Base-by-base conservation (phyloP, 164 flowering plant species). In the Aristolochia californica region DNA sequence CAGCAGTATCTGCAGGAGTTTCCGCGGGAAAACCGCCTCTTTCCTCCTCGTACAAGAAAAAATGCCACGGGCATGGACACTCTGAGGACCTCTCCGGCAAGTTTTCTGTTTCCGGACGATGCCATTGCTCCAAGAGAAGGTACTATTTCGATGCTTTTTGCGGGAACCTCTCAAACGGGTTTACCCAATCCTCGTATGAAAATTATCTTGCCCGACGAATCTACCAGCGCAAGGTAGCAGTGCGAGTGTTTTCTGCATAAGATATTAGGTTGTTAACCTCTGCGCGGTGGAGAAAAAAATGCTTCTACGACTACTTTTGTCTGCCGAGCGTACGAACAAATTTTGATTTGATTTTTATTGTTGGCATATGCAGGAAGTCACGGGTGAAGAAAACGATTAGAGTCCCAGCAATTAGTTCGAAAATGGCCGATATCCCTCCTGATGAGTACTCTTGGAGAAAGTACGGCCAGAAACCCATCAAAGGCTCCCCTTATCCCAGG, bases 401-500 rank as follows among this genome's bases (percentile, higher is more conserved):
- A 55, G 89, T 87, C 0, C 85, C 89, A 43, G 89, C 91, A 25
- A 81, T 84, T 8, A 87, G 95, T 50, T 66, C 83, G 1, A 84
- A 83, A 50, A 69, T 80, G 55, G 87, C 91, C 45, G 95, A 87
- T 61, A 87, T 87, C 16, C 95, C 95, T 3, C 55, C 85, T 10
- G 95, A 87, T 62, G 91, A 87, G 62, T 83, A 66, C 65, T 87
- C 95, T 0, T 84, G 95, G 95, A 78, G 89, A 45, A 87, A 87
- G 60, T 87, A 87, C 70, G 95, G 95, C 5, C 95, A 87, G 45
- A 87, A 87, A 55, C 95, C 95, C 43, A 86, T 86, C 76, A 86
- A 87, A 60, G 95, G 95, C 3, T 87, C 95, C 11, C 95, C 95
- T 1, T 81, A 74, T 60, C 95, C 95, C 59, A 68, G 95, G 95